Evolutionary conservation across 2,329 filamentous ascomycete genomes (phyloP).

Genomic region (Neopestalotiopsis sp.): DNA sequence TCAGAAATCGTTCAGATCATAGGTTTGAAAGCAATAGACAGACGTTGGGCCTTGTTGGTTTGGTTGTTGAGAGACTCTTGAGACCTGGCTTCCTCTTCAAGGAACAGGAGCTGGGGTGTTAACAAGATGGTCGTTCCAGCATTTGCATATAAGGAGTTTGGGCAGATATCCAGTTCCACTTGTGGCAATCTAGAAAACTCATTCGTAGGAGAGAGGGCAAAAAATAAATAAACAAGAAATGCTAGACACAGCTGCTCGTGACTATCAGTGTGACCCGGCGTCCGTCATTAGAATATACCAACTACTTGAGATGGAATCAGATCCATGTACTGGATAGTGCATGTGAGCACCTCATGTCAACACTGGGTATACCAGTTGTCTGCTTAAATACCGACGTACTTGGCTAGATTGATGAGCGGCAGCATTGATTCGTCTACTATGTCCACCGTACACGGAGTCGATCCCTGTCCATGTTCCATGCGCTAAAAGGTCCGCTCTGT

Average conservation of each 20-base stretch:
- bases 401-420: too few relatives aligned
- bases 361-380: too few relatives aligned
- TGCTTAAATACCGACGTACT: too few relatives aligned
- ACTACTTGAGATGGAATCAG: too few relatives aligned
- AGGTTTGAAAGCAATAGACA: conserved; percentile 3
- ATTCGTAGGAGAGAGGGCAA: neutral
- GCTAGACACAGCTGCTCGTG: neutral
- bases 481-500: too few relatives aligned
- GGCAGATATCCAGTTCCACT: conserved; percentile 10
- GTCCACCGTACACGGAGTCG: too few relatives aligned
- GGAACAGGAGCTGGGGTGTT: neutral
- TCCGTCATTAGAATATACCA: too few relatives aligned
- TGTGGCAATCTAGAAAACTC: conserved; percentile 4
- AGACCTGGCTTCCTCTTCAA: neutral
- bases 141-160: conserved; percentile 15
- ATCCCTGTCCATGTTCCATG: too few relatives aligned
- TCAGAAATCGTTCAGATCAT: conserved; percentile 18
- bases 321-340: too few relatives aligned
- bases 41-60: neutral
- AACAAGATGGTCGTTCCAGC: conserved; percentile 7
- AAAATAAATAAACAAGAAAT: neutral
- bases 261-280: too few relatives aligned
- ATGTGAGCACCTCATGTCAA: too few relatives aligned
- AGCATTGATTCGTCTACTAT: too few relatives aligned
- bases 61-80: neutral